Evolutionary conservation across 2,329 filamentous ascomycete species (phyloP).

Genomic region (Sporothrix curviconia): DNA sequence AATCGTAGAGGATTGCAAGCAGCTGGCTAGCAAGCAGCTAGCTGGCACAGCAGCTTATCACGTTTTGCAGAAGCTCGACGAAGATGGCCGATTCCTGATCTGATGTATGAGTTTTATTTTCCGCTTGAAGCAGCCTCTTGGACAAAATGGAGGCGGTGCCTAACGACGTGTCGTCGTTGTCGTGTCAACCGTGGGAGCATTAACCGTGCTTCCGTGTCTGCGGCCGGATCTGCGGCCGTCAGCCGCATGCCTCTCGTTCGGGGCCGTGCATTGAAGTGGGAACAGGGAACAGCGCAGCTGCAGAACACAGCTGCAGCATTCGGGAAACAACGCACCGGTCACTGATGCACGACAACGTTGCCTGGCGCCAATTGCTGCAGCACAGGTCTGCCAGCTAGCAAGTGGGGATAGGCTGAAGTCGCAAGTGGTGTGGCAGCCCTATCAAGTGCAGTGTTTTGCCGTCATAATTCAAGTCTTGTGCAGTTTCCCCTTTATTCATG

Average conservation of each 20-base stretch:
- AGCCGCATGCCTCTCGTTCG: not conserved
- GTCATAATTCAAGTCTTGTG: not conserved
- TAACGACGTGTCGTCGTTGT: constrained; percentile 11
- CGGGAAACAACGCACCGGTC: not conserved
- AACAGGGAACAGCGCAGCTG: too few relatives aligned
- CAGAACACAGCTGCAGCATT: not conserved
- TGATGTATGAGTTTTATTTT: too few relatives aligned
- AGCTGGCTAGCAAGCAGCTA: too few relatives aligned
- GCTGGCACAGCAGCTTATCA: too few relatives aligned
- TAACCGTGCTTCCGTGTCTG: not conserved
- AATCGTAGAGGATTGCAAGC: too few relatives aligned
- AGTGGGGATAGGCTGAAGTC: constrained; percentile 6
- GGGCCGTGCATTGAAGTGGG: too few relatives aligned
- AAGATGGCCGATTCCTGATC: too few relatives aligned
- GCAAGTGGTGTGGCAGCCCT: not conserved
- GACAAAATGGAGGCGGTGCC: too few relatives aligned
- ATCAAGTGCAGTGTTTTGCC: not conserved
- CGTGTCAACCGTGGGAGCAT: constrained; percentile 4
- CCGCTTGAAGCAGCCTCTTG: too few relatives aligned
- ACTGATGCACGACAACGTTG: constrained; percentile 1
- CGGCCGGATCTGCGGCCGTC: constrained; percentile 15
- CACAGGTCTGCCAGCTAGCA: constrained; percentile 13
- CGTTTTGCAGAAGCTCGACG: too few relatives aligned
- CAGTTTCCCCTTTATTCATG: not conserved
- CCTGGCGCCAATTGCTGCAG: not conserved